These are phyloP conservation scores for Capsicum pubescens DNA, from an alignment of 257 asterid genomes.

Conservation along the genomic window DNA sequence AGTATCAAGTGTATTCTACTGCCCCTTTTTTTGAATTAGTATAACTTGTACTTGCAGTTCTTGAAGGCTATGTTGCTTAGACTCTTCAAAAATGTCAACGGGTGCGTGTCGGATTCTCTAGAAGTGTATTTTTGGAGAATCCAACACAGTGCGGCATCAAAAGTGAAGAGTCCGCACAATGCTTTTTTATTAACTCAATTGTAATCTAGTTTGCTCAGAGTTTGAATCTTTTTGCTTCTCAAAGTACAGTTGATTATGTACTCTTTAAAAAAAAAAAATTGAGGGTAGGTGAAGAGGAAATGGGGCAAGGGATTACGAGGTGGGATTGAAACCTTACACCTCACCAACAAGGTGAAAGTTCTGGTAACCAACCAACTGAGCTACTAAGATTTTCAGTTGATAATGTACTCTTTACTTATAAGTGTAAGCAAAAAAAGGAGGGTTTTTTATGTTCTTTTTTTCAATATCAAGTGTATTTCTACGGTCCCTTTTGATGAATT, in stretches of 20 bases:
- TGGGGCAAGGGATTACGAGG: too few relatives aligned
- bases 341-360: too few relatives aligned
- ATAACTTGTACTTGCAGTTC: too few relatives aligned
- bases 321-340: too few relatives aligned
- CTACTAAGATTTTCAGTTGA: background rate
- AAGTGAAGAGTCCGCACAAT: too few relatives aligned
- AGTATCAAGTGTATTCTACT: background rate
- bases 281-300: too few relatives aligned
- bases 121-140: too few relatives aligned
- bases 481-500: background rate
- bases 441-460: background rate
- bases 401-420: background rate
- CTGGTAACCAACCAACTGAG: too few relatives aligned
- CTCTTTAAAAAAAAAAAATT: background rate
- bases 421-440: background rate
- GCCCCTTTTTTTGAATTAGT: background rate
- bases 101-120: too few relatives aligned
- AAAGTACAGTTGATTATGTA: background rate
- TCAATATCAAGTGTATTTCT: background rate
- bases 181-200: background rate
- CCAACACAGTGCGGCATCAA: too few relatives aligned
- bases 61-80: too few relatives aligned
- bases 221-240: slow-evolving; percentile 5
- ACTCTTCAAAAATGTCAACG: too few relatives aligned
- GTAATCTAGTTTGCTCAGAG: background rate